Base-by-base conservation (phyloP, 768 basidiomycete genomes). In the Epithele typhae region DNA sequence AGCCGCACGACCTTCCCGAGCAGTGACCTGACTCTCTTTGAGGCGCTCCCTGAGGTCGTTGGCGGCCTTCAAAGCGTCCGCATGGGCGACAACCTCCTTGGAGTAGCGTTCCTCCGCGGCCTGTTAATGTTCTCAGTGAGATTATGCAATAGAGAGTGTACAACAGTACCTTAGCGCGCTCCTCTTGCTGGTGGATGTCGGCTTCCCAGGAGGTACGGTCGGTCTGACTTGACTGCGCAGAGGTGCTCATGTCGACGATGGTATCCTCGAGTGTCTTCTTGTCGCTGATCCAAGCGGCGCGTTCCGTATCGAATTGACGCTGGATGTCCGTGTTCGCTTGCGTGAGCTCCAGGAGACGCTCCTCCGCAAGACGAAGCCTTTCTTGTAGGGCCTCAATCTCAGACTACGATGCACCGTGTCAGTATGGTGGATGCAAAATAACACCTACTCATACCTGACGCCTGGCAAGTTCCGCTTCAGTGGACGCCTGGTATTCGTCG, bases 251-350 rank as follows among this genome's bases (percentile, higher is more conserved):
- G 49, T 89, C 87, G 23, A 85, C 79, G 47, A 94, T 88, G 11
- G 87, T 82, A 52, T 82, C 87, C 56, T 93, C 89, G 30, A 93
- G 73, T 1, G 73, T 78, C 71, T 79, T 87, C 75, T 90, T 90
- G 64, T 93, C 92, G 41, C 73, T 79, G 4, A 71, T 64, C 83
- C 88, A 92, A 12, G 80, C 77, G 25, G 69, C 63, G 9, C 86
- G 81, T 55, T 92, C 87, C 3, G 65, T 64, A 45, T 92, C 89
- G 39, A 89, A 72, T 5, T 75, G 72, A 43, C 76, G 79, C 51
- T 84, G 82, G 1, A 84, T 64, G 25, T 84, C 81, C 19, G 68
- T 71, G 44, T 78, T 71, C 43, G 79, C 79, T 36, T 66, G 57
- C 0, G 68, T 69, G 47, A 78, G 55, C 25, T 77, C 69, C 5